A percentile compares a stretch with the other conserved stretches of the same genome.
These are phyloP conservation scores for Euphrasia arctica DNA, from an alignment of 305 asterid species.

Conservation along the genomic window DNA sequence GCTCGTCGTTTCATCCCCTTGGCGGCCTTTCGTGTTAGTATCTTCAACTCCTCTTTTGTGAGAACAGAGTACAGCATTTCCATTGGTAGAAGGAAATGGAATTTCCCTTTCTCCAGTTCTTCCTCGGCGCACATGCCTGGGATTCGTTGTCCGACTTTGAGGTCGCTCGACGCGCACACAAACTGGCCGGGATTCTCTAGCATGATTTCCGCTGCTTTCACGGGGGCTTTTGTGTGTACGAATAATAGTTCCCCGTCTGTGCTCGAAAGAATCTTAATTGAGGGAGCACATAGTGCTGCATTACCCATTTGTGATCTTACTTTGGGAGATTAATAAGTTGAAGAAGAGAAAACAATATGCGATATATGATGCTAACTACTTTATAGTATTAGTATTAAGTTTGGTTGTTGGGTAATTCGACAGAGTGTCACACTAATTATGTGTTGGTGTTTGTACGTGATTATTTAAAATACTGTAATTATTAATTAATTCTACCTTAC, in stretches of 20 bases:
- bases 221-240: constrained; percentile 38
- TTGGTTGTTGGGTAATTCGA: too few species aligned
- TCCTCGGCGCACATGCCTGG: constrained; percentile 59
- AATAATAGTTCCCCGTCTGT: constrained; percentile 42
- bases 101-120: constrained; percentile 44
- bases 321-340: background rate
- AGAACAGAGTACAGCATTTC: constrained; percentile 73
- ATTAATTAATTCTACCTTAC: too few species aligned
- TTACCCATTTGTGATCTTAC: constrained; percentile 48
- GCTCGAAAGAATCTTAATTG: constrained; percentile 38
- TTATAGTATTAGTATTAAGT: too few species aligned
- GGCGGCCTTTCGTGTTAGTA: constrained; percentile 32
- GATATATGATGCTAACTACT: too few species aligned
- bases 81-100: constrained; percentile 61
- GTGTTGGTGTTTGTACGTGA: too few species aligned
- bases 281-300: constrained; percentile 59
- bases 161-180: constrained; percentile 42
- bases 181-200: constrained; percentile 57
- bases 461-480: too few species aligned
- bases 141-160: constrained; percentile 54
- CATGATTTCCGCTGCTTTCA: constrained; percentile 61
- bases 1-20: constrained; percentile 38
- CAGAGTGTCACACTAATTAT: too few species aligned
- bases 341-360: background rate
- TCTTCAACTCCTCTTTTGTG: constrained; percentile 51